Evolutionary conservation across 305 asterid species (phyloP).

Genomic region (Solanum aculeatissimum): DNA sequence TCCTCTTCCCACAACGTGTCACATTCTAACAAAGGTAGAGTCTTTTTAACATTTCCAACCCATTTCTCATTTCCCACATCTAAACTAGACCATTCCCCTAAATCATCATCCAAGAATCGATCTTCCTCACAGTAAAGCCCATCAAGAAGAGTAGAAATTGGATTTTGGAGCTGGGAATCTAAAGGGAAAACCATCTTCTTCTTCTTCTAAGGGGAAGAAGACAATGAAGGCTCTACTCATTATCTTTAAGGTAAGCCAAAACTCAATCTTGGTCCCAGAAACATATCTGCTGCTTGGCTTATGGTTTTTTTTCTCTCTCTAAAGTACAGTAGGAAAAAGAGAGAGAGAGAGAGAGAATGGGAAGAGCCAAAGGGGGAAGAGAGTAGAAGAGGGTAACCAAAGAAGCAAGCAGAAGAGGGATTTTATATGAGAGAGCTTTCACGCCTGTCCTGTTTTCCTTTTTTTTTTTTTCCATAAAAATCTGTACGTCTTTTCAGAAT

Average conservation of each 20-base stretch:
- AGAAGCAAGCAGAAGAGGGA: slow-evolving; percentile 15
- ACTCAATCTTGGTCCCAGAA: slow-evolving; percentile 43
- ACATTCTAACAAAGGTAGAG: slow-evolving; percentile 33
- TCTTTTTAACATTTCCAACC: slow-evolving; percentile 15
- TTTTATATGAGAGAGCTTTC: slow-evolving; percentile 52
- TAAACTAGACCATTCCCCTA: slow-evolving; percentile 16
- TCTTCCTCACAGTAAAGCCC: slow-evolving; percentile 72
- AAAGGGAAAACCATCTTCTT: slow-evolving; percentile 44
- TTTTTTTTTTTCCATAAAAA: slow-evolving; percentile 6
- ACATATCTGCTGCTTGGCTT: slow-evolving; percentile 29
- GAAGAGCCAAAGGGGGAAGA: slow-evolving; percentile 5
- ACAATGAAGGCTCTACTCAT: slow-evolving; percentile 42
- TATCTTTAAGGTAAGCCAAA: slow-evolving; percentile 37
- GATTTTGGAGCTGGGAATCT: slow-evolving; percentile 35
- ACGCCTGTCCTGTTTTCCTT: slow-evolving; percentile 41
- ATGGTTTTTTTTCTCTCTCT: slow-evolving; percentile 9
- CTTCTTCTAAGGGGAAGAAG: slow-evolving; percentile 49
- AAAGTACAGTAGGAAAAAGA: slow-evolving; percentile 6
- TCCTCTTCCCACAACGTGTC: slow-evolving; percentile 83
- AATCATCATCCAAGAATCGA: slow-evolving; percentile 44
- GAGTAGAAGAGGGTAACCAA: slow-evolving; percentile 4
- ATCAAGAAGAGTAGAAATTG: slow-evolving; percentile 31
- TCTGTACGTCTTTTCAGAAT: neutral
- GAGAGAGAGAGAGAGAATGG: neutral
- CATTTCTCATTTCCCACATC: slow-evolving; percentile 14